Percentiles rank a stretch among this genome's conserved stretches.
Conservation (phyloP, 1,284 basidiomycete genomes). For the Takashimella koratensis region DNA sequence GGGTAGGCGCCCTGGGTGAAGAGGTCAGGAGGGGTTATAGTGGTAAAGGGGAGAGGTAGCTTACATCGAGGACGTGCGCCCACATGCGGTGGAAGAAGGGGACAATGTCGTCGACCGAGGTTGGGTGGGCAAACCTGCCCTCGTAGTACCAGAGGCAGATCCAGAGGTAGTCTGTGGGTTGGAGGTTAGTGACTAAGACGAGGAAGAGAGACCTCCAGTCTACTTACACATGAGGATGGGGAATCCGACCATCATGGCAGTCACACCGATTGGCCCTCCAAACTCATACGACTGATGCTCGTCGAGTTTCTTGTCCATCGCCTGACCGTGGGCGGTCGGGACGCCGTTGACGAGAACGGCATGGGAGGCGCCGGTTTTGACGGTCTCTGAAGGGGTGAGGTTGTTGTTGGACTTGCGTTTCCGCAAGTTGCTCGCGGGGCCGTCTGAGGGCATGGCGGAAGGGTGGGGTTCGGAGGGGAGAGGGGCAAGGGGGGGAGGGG, state of each 20-base stretch:
- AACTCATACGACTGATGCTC: conserved; percentile 85
- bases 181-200: background rate
- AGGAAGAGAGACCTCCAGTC: background rate
- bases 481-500: too few relatives aligned
- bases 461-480: too few relatives aligned
- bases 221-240: conserved; percentile 56
- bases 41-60: conserved; percentile 28
- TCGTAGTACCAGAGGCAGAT: conserved; percentile 97
- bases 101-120: conserved; percentile 64
- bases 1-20: conserved; percentile 77
- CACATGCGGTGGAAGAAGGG: conserved; percentile 84
- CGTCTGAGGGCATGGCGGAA: background rate
- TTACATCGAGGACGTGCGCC: conserved; percentile 70
- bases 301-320: conserved; percentile 69
- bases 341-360: conserved; percentile 29
- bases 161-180: conserved; percentile 95
- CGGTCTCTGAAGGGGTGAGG: conserved; percentile 20
- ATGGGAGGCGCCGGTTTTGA: conserved; percentile 22
- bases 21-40: background rate
- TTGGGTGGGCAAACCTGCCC: conserved; percentile 74
- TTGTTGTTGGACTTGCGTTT: conserved; percentile 19
- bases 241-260: conserved; percentile 92
- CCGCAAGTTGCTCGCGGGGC: conserved; percentile 22
- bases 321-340: conserved; percentile 62
- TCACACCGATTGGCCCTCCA: conserved; percentile 86